Conservation (phyloP, 2,329 filamentous ascomycete genomes). For the Microdochium nivale region DNA sequence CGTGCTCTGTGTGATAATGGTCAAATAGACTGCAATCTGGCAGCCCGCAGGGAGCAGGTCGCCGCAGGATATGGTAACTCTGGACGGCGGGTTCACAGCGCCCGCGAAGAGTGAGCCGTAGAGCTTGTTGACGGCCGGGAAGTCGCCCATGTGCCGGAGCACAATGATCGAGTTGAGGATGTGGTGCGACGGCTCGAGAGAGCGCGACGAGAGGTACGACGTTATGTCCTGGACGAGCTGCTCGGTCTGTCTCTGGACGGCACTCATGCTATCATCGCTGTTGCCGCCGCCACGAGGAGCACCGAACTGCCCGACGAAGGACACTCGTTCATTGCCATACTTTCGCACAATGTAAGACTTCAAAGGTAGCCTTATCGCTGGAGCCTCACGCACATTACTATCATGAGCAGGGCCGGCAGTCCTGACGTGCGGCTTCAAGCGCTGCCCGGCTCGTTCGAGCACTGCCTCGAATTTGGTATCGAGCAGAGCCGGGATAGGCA, state of each 20-base stretch:
- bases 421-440: background rate
- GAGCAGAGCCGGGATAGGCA: conserved; percentile 56
- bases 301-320: conserved; percentile 22
- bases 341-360: too few species aligned
- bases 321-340: conserved; percentile 7
- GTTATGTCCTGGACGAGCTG: conserved; percentile 37
- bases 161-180: conserved; percentile 57
- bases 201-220: conserved; percentile 24
- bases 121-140: conserved; percentile 62
- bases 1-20: conserved; percentile 15
- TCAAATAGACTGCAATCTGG: background rate
- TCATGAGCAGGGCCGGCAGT: background rate
- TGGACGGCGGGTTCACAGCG: conserved; percentile 76
- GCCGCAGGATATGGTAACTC: conserved; percentile 77
- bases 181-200: conserved; percentile 21
- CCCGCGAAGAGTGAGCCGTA: conserved; percentile 68
- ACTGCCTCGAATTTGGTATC: conserved; percentile 50
- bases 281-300: conserved; percentile 4
- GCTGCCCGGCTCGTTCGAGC: conserved; percentile 19
- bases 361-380: background rate
- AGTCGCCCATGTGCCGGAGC: conserved; percentile 73
- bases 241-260: conserved; percentile 40
- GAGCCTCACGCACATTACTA: background rate
- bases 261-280: too few species aligned
- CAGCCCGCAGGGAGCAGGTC: conserved; percentile 47